These are phyloP conservation scores for Exobasidium rhododendri DNA, from an alignment of 1,284 basidiomycete species.

Conservation along the genomic window DNA sequence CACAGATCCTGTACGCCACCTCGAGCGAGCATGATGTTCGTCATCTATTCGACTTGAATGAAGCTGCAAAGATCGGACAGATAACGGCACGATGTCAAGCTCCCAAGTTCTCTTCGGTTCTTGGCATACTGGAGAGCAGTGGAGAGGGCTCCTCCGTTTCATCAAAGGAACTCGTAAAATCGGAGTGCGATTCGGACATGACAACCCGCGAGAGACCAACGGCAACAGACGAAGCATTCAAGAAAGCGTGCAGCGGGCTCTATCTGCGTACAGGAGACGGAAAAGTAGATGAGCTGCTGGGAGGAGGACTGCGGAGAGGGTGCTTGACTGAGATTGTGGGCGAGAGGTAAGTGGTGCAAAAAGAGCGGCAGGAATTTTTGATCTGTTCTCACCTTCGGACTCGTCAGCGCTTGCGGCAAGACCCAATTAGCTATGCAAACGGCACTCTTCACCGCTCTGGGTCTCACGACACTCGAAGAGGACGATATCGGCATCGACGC, in stretches of 20 bases:
- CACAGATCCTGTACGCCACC: neutral
- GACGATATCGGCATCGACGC: neutral
- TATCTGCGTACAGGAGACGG: neutral
- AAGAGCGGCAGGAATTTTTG: no score
- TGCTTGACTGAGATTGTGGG: conserved; percentile 2
- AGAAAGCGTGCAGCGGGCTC: neutral
- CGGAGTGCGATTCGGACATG: neutral
- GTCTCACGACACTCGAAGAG: neutral
- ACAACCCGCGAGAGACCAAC: neutral
- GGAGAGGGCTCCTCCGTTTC: neutral
- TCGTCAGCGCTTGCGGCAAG: neutral
- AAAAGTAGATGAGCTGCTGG: neutral
- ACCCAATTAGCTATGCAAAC: neutral
- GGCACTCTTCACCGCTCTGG: neutral
- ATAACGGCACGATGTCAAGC: neutral
- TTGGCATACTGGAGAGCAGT: neutral
- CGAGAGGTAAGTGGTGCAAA: neutral
- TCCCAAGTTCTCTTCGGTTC: neutral
- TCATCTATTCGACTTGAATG: neutral
- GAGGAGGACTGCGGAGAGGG: conserved; percentile 2
- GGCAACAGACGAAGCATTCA: neutral
- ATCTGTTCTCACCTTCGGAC: no score
- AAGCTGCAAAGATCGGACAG: neutral
- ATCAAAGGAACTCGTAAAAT: neutral
- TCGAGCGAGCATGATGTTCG: neutral